These are phyloP conservation scores for Penicillium odoratum DNA, from an alignment of 495 filamentous ascomycete genomes.

Conservation along the genomic window DNA sequence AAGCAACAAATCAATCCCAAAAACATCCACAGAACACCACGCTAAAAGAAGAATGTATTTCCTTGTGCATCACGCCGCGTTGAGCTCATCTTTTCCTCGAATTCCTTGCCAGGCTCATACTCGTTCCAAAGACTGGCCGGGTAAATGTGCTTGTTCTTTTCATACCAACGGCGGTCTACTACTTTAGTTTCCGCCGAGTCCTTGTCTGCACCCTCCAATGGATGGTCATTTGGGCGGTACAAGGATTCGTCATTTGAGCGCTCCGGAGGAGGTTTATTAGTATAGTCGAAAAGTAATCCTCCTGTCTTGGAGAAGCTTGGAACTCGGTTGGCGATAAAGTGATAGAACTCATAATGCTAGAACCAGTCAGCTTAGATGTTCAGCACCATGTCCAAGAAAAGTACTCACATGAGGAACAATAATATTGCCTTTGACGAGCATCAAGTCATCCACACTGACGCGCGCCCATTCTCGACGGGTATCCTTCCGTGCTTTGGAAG, in stretches of 20 bases:
- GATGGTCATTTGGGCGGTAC: constrained; percentile 42
- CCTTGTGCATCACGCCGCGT: constrained; percentile 76
- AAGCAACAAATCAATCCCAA: constrained; percentile 10
- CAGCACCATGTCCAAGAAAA: background rate
- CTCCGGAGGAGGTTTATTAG: constrained; percentile 50
- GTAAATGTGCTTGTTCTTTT: constrained; percentile 96
- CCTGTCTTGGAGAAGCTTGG: constrained; percentile 59
- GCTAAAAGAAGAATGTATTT: constrained; percentile 89
- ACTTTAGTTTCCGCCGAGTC: constrained; percentile 89
- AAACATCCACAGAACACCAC: background rate
- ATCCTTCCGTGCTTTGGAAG: constrained; percentile 57
- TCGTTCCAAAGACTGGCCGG: constrained; percentile 95
- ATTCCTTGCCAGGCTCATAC: constrained; percentile 87
- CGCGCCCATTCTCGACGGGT: constrained; percentile 84
- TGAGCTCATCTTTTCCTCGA: constrained; percentile 66
- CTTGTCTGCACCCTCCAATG: constrained; percentile 75
- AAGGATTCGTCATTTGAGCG: constrained; percentile 44
- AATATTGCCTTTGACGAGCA: constrained; percentile 87
- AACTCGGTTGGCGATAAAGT: constrained; percentile 90
- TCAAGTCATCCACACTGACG: constrained; percentile 92
- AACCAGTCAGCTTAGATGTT: constrained; percentile 20
- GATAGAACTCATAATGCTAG: constrained; percentile 95
- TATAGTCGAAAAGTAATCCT: constrained; percentile 74
- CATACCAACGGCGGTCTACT: constrained; percentile 94
- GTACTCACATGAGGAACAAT: constrained; percentile 89